phyloP scores from a whole-genome alignment of 306 rosid species.

The Sphenostylis stenocarpa region DNA sequence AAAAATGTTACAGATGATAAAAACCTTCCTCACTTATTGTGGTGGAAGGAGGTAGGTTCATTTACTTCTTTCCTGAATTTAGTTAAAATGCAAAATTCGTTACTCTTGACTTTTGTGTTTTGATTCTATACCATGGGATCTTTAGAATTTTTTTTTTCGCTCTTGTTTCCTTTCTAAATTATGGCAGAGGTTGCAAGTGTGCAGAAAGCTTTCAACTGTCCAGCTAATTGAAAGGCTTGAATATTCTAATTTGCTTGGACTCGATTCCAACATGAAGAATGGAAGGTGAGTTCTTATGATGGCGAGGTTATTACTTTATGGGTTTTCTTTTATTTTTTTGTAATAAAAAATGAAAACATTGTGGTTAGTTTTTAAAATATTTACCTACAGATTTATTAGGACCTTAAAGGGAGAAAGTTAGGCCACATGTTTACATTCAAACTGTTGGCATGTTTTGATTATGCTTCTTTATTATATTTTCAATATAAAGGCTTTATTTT shows the following conservation, averaged over 20 bases:
- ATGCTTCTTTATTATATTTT: neutral
- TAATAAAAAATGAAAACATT: neutral
- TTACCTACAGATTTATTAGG: neutral
- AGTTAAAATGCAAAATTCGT: slow-evolving; percentile 13
- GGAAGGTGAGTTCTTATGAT: slow-evolving; percentile 65
- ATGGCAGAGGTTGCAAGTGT: slow-evolving; percentile 64
- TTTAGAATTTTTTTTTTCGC: slow-evolving; percentile 18
- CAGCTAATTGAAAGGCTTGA: slow-evolving; percentile 72
- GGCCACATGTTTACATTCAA: neutral
- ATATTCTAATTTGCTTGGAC: slow-evolving; percentile 84
- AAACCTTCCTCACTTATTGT: slow-evolving; percentile 65
- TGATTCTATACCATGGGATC: slow-evolving; percentile 1
- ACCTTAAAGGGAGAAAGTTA: neutral
- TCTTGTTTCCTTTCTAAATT: slow-evolving; percentile 20
- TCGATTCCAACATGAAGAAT: slow-evolving; percentile 65
- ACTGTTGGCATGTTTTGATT: neutral
- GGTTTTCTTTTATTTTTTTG: slow-evolving; percentile 1
- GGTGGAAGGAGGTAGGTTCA: slow-evolving; percentile 85
- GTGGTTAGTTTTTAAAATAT: slow-evolving; percentile 4
- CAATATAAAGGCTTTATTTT: neutral
- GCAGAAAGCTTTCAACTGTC: slow-evolving; percentile 72
- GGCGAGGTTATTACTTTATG: slow-evolving; percentile 11
- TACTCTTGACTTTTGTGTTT: slow-evolving; percentile 3
- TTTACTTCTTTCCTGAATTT: neutral
- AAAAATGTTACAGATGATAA: slow-evolving; percentile 59